Evolutionary conservation across 2,329 filamentous ascomycete genomes (phyloP).

Genomic region (Aspergillaceae sp.): DNA sequence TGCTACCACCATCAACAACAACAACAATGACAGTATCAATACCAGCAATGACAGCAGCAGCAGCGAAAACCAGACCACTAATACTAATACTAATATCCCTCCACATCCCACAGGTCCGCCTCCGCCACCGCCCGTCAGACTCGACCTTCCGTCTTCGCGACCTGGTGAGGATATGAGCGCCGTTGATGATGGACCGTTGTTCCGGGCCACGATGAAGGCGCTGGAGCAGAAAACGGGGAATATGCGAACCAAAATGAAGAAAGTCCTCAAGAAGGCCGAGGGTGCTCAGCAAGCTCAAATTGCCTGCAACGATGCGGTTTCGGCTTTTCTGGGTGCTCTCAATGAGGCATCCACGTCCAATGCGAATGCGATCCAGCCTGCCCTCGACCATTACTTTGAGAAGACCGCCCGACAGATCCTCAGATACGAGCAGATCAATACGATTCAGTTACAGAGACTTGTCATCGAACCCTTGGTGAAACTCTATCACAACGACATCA

Average conservation of each 20-base stretch:
- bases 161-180: conserved; percentile 77
- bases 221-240: conserved; percentile 93
- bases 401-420: conserved; percentile 90
- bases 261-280: conserved; percentile 89
- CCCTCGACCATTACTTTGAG: conserved; percentile 95
- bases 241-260: conserved; percentile 92
- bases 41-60: not conserved
- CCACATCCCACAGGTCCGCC: conserved; percentile 16
- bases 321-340: conserved; percentile 74
- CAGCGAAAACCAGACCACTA: conserved; percentile 1
- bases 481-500: conserved; percentile 92
- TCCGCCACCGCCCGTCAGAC: conserved; percentile 51
- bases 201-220: conserved; percentile 92
- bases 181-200: conserved; percentile 87
- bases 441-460: conserved; percentile 74
- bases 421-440: conserved; percentile 75
- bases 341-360: conserved; percentile 84
- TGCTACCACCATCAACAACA: no score
- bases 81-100: not conserved
- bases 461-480: conserved; percentile 91
- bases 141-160: conserved; percentile 79
- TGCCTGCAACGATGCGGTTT: conserved; percentile 77
- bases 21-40: no score
- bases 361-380: conserved; percentile 91
- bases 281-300: conserved; percentile 70